phyloP scores from a whole-genome alignment of 2,329 filamentous ascomycete genomes.

The Cercospora beticola region DNA sequence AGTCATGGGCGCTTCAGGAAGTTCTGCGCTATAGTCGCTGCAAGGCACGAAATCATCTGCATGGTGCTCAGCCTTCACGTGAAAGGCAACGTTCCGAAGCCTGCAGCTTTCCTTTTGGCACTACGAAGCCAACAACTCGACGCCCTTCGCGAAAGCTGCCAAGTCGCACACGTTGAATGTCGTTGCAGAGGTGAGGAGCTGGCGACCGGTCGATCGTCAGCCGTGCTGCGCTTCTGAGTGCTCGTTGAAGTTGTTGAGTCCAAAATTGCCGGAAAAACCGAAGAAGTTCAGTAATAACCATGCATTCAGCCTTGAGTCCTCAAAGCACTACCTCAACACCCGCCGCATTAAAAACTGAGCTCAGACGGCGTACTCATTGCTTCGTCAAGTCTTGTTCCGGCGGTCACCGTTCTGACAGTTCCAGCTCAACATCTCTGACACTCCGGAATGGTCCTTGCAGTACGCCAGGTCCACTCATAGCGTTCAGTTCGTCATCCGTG shows the following conservation, averaged over 20 bases:
- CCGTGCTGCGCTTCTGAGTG: neutral
- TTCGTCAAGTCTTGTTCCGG: neutral
- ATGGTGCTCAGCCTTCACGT: neutral
- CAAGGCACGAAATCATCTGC: neutral
- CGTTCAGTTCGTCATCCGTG: slow-evolving; percentile 23
- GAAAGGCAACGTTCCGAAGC: neutral
- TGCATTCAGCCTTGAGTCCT: neutral
- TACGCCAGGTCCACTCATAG: slow-evolving; percentile 18
- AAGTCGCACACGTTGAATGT: neutral
- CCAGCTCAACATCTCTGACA: slow-evolving; percentile 16
- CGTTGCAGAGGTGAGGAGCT: neutral
- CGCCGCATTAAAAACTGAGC: neutral
- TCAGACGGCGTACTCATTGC: neutral
- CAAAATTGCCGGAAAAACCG: neutral
- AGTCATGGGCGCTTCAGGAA: neutral
- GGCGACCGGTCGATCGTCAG: neutral
- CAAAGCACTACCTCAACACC: neutral
- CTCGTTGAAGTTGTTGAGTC: neutral
- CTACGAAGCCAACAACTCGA: neutral
- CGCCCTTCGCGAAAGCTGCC: neutral
- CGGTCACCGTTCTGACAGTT: neutral
- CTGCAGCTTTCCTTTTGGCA: neutral
- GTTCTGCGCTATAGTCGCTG: neutral
- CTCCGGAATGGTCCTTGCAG: slow-evolving; percentile 19
- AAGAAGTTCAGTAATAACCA: neutral